Percentiles rank a stretch among this genome's conserved stretches.
Conservation (phyloP, 164 flowering plant species). For the Warburgia ugandensis region DNA sequence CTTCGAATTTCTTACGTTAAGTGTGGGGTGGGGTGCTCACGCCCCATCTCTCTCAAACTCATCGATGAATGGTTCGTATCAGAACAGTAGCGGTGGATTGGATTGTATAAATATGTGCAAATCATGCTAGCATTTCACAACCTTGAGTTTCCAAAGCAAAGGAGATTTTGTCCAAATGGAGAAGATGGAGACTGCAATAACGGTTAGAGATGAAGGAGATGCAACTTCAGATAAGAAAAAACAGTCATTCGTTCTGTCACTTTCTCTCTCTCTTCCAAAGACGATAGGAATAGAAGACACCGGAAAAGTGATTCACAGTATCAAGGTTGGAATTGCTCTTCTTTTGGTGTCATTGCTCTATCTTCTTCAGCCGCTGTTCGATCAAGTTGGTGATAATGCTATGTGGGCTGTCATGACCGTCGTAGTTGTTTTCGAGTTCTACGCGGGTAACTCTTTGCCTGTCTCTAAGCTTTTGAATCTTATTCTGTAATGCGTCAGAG, state of each 20-base stretch:
- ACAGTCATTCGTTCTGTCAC: slow-evolving; percentile 1
- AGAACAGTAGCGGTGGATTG: too few relatives aligned
- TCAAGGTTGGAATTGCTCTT: slow-evolving; percentile 75
- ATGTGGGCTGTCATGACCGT: slow-evolving; percentile 98
- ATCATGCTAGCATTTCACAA: too few relatives aligned
- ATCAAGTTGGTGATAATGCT: slow-evolving; percentile 68
- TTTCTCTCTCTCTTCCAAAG: slow-evolving; percentile 1
- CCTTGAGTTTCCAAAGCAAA: too few relatives aligned
- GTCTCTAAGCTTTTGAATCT: background rate
- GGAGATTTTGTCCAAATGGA: too few relatives aligned
- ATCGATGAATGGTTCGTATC: too few relatives aligned
- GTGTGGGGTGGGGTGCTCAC: too few relatives aligned
- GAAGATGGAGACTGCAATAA: slow-evolving; percentile 13
- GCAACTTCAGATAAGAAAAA: slow-evolving; percentile 7
- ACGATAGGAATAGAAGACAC: slow-evolving; percentile 13
- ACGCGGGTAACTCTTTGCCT: slow-evolving; percentile 38
- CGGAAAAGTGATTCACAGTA: slow-evolving; percentile 43
- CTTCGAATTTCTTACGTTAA: too few relatives aligned
- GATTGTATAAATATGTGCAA: too few relatives aligned
- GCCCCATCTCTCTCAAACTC: too few relatives aligned
- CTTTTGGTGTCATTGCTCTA: slow-evolving; percentile 66
- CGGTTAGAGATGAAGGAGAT: slow-evolving; percentile 23
- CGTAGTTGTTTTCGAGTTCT: slow-evolving; percentile 72
- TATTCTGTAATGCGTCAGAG: background rate
- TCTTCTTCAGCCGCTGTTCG: slow-evolving; percentile 49